A percentile compares a stretch with the other conserved stretches of the same genome.
These are phyloP conservation scores for Pyrenophora teres DNA, from an alignment of 2,329 filamentous ascomycete genomes.

Conservation along the genomic window DNA sequence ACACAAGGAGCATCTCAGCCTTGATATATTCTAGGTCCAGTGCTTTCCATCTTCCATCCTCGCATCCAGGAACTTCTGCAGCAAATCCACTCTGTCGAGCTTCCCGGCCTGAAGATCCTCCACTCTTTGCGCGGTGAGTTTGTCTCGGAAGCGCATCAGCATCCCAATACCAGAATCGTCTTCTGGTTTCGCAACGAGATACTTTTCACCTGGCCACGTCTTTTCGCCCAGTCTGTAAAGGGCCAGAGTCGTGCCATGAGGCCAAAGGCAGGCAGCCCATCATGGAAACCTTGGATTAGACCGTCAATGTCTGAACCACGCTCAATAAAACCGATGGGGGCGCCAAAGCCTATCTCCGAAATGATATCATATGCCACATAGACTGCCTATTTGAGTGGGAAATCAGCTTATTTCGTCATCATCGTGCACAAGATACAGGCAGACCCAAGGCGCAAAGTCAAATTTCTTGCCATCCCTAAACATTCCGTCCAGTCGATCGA, in stretches of 20 bases:
- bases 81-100: slow-evolving; percentile 55
- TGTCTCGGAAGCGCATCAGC: slow-evolving; percentile 63
- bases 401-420: background rate
- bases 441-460: slow-evolving; percentile 60
- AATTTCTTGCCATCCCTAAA: slow-evolving; percentile 56
- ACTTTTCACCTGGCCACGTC: slow-evolving; percentile 56
- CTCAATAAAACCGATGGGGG: slow-evolving; percentile 50
- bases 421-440: background rate
- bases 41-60: slow-evolving; percentile 47
- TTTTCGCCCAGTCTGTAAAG: slow-evolving; percentile 60
- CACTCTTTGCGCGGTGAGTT: slow-evolving; percentile 56
- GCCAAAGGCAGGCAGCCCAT: slow-evolving; percentile 57
- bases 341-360: slow-evolving; percentile 61
- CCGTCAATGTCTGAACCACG: slow-evolving; percentile 58
- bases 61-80: slow-evolving; percentile 57
- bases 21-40: slow-evolving; percentile 58
- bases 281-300: slow-evolving; percentile 60
- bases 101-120: slow-evolving; percentile 56
- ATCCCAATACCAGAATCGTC: slow-evolving; percentile 61
- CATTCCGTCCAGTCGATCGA: slow-evolving; percentile 51
- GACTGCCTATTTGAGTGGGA: slow-evolving; percentile 38
- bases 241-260: slow-evolving; percentile 59
- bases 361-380: slow-evolving; percentile 62
- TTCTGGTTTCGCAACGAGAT: slow-evolving; percentile 59
- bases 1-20: slow-evolving; percentile 58